phyloP scores from a whole-genome alignment of 1,284 basidiomycete genomes.

The Cutaneotrichosporon sp. region DNA sequence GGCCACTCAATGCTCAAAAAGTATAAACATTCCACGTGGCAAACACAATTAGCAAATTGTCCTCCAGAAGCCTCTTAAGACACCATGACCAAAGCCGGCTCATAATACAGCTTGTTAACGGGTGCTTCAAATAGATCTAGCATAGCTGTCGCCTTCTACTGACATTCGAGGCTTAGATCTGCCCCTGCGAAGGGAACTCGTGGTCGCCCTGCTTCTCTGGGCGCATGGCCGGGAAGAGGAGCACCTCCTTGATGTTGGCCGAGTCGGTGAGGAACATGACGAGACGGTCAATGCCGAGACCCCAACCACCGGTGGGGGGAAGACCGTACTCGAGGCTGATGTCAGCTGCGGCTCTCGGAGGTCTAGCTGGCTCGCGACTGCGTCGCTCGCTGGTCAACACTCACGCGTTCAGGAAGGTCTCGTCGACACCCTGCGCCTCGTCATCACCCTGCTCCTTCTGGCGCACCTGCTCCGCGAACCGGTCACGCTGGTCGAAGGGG shows the following conservation, averaged over 20 bases:
- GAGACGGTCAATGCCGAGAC: slow-evolving; percentile 86
- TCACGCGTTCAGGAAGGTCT: slow-evolving; percentile 87
- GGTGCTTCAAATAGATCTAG: not conserved
- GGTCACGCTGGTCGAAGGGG: slow-evolving; percentile 90
- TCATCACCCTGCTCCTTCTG: slow-evolving; percentile 98
- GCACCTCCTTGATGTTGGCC: slow-evolving; percentile 62
- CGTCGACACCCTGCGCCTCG: slow-evolving; percentile 95
- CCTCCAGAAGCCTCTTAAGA: no score
- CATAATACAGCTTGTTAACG: not conserved
- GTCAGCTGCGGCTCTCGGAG: not conserved
- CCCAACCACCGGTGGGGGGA: slow-evolving; percentile 96
- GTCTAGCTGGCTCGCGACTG: not conserved
- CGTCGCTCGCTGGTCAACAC: slow-evolving; percentile 42
- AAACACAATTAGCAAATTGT: no score
- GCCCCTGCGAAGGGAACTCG: not conserved
- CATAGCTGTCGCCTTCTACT: not conserved
- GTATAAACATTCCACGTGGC: no score
- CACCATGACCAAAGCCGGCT: not conserved
- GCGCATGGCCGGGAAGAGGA: slow-evolving; percentile 55
- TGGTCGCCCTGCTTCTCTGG: slow-evolving; percentile 26
- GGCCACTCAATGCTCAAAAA: not conserved
- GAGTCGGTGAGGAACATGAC: slow-evolving; percentile 96
- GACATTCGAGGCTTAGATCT: not conserved
- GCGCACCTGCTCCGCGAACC: slow-evolving; percentile 91
- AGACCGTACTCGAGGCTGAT: slow-evolving; percentile 90